A percentile compares a stretch with the other conserved stretches of the same genome.
phyloP scores from a whole-genome alignment of 352 stramenopile genomes.

The Ophiocytium majus region DNA sequence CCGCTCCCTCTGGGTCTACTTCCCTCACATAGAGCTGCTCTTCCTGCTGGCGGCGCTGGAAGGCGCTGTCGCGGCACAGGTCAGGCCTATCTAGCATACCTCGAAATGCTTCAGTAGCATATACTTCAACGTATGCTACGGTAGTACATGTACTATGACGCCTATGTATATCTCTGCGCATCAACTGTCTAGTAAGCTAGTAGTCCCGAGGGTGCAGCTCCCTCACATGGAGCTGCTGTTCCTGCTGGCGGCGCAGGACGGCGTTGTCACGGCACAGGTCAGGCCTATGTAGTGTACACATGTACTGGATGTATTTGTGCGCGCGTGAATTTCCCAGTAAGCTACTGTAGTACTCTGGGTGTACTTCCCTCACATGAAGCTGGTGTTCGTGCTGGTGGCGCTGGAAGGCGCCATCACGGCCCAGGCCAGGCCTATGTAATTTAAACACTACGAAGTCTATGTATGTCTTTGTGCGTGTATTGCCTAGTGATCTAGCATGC shows the following conservation, averaged over 20 bases:
- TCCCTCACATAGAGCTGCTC: too few relatives aligned
- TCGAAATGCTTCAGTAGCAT: not conserved
- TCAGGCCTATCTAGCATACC: not conserved
- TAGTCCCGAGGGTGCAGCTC: constrained; percentile 47
- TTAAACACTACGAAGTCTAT: too few relatives aligned
- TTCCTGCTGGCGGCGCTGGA: too few relatives aligned
- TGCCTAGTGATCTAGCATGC: too few relatives aligned
- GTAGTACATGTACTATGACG: not conserved
- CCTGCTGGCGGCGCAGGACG: too few relatives aligned
- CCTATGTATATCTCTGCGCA: not conserved
- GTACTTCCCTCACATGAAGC: constrained; percentile 39
- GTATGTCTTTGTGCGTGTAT: too few relatives aligned
- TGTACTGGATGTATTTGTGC: too few relatives aligned
- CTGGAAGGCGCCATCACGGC: constrained; percentile 42
- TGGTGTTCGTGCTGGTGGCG: constrained; percentile 45
- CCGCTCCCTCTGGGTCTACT: constrained; percentile 44
- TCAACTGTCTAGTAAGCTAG: too few relatives aligned
- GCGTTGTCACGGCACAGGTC: constrained; percentile 9
- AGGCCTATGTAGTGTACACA: not conserved
- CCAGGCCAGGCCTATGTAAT: constrained; percentile 8
- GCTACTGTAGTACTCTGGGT: too few relatives aligned
- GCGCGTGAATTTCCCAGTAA: too few relatives aligned
- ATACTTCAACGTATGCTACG: not conserved
- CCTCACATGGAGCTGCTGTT: too few relatives aligned
- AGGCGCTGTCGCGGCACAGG: constrained; percentile 20